Evolutionary conservation across 495 filamentous ascomycete species (phyloP).

Genomic region (Staphylotrichum tortipilum): DNA sequence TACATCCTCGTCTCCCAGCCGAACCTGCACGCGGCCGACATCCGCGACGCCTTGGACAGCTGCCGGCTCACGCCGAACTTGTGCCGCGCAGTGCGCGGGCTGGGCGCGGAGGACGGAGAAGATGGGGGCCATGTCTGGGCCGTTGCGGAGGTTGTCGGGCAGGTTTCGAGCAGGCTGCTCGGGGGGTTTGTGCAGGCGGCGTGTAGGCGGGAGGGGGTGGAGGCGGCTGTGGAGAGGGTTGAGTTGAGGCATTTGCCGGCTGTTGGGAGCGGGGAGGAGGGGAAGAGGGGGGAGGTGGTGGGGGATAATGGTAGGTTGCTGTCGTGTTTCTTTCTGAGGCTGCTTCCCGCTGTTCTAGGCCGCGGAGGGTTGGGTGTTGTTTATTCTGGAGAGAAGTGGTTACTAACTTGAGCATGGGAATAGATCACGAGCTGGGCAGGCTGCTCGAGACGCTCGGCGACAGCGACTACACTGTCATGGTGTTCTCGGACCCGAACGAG

Average conservation of each 20-base stretch:
- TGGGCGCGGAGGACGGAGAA: conserved; percentile 13
- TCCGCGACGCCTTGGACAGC: conserved; percentile 35
- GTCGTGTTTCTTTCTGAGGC: not conserved
- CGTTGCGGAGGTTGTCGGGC: conserved; percentile 56
- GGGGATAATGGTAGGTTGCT: conserved; percentile 53
- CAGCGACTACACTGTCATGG: conserved; percentile 42
- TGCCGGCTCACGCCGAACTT: conserved; percentile 22
- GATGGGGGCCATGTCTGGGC: conserved; percentile 10
- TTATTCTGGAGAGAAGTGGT: not conserved
- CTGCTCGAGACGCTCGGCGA: conserved; percentile 26
- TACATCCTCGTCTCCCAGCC: conserved; percentile 81
- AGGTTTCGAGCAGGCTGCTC: conserved; percentile 39
- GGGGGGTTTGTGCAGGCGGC: conserved; percentile 22
- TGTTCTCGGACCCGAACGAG: conserved; percentile 31
- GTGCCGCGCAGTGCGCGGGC: conserved; percentile 18
- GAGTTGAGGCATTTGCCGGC: conserved; percentile 39
- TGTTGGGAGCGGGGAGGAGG: conserved; percentile 31
- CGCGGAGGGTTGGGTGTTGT: conserved; percentile 12
- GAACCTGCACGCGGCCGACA: conserved; percentile 57
- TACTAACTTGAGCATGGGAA: too few relatives aligned
- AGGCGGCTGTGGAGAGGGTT: conserved; percentile 39
- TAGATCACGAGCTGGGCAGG: conserved; percentile 35
- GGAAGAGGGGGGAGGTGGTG: conserved; percentile 46
- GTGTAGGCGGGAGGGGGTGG: conserved; percentile 30
- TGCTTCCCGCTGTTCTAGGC: not conserved